Evolutionary conservation across 129 eudicot genomes (phyloP), one percentile per base, ranked within the genome.

Genomic region (Calendula officinalis): DNA sequence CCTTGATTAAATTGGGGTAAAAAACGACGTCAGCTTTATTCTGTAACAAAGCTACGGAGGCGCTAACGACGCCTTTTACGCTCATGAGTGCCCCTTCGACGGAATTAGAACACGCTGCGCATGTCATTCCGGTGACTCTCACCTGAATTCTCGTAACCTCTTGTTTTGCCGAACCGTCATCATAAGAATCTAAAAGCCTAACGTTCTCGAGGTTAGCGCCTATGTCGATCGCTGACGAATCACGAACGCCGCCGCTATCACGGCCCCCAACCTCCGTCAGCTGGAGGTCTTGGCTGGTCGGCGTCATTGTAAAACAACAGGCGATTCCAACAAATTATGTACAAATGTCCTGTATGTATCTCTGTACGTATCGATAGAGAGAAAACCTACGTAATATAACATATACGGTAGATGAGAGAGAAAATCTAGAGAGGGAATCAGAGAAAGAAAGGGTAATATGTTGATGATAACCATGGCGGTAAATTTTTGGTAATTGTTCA

Each of bases 21-120:
- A 84, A 90, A 56, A 73, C 52, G 11, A 90, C 88, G 36, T 79
- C 82, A 30, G 92, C 97, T 60, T 75, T 72, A 60, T 90, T 90
- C 82, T 90, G 97, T 5, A 90, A 78, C 81, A 90, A 65, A 56
- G 92, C 91, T 5, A 90, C 97, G 10, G 92, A 77, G 54, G 97
- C 92, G 56, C 55, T 61, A 38, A 82, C 68, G 58, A 90, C 89
- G 66, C 97, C 97, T 8, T 77, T 38, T 9, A 90, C 56, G 53
- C 78, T 50, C 80, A 8, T 78, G 60, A 90, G 74, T 22, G 97
- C 97, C 52, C 78, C 83, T 75, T 90, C 89, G 12, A 86, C 95
- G 41, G 97, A 84, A 75, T 79, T 86, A 0, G 92, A 84, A 56
- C 97, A 90, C 34, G 97, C 97, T 0, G 97, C 77, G 69, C 97